A percentile compares a stretch with the other conserved stretches of the same genome.
Evolutionary conservation across 2,329 filamentous ascomycete genomes (phyloP).

Genomic region (Pseudohalonectria lignicola): DNA sequence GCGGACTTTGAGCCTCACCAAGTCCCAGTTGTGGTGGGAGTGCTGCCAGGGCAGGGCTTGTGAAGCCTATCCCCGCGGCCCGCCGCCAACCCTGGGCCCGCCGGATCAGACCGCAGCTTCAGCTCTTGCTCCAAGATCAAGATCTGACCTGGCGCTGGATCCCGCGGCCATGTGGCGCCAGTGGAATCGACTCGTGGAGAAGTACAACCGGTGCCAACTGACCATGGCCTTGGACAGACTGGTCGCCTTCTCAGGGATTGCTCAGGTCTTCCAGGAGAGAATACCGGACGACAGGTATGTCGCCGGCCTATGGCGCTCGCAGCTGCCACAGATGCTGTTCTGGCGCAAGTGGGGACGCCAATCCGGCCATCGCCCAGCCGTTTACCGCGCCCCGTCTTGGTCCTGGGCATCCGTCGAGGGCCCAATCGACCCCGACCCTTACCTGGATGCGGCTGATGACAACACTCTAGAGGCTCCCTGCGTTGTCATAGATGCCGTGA

Average conservation of each 20-base stretch:
- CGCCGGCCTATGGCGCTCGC: background rate
- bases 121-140: background rate
- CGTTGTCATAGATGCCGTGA: background rate
- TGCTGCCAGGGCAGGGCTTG: background rate
- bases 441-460: background rate
- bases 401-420: background rate
- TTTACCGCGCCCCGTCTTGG: background rate
- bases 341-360: background rate
- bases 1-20: background rate
- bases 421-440: background rate
- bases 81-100: background rate
- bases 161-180: background rate
- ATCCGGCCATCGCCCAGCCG: background rate
- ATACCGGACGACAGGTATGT: background rate
- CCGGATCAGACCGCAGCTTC: background rate
- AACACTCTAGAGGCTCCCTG: background rate
- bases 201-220: background rate
- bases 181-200: background rate
- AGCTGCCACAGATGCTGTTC: background rate
- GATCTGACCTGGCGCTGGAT: background rate
- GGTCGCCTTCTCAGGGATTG: background rate
- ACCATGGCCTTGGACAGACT: background rate
- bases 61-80: background rate
- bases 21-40: background rate
- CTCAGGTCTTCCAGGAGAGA: background rate